These are phyloP conservation scores for Dothistroma septosporum DNA, from an alignment of 2,329 filamentous ascomycete genomes.

Conservation along the genomic window DNA sequence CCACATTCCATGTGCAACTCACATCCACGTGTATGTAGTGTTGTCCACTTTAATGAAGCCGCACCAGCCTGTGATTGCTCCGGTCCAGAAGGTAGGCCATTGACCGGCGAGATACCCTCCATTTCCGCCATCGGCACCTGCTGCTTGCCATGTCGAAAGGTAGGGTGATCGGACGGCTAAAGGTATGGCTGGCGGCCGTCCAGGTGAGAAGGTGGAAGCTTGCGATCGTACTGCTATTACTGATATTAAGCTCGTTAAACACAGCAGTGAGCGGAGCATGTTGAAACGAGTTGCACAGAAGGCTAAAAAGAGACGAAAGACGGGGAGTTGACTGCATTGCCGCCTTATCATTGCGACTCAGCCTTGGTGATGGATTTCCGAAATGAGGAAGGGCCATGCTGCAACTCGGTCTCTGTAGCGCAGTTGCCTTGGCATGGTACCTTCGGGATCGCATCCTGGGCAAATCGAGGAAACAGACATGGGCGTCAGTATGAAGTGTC, in stretches of 20 bases:
- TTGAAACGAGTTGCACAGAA: conserved; percentile 10
- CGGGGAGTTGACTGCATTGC: conserved; percentile 7
- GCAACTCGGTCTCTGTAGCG: not conserved
- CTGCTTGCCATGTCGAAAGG: conserved; percentile 63
- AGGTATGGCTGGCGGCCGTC: conserved; percentile 64
- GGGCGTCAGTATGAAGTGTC: not conserved
- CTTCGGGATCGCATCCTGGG: not conserved
- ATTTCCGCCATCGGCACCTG: conserved; percentile 58
- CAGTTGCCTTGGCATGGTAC: conserved; percentile 6
- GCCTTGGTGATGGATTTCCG: conserved; percentile 2
- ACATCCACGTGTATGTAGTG: conserved; percentile 61
- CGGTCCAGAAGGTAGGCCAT: conserved; percentile 64
- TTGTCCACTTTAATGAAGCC: conserved; percentile 68
- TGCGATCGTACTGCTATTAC: conserved; percentile 38
- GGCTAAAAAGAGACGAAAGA: conserved; percentile 8
- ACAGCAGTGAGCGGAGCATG: conserved; percentile 7
- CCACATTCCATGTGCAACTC: not conserved
- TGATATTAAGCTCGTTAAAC: conserved; percentile 14
- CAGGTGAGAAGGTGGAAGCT: conserved; percentile 53
- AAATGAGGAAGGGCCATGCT: conserved; percentile 6
- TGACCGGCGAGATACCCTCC: conserved; percentile 64
- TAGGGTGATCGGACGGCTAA: conserved; percentile 73
- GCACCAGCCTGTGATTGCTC: conserved; percentile 59
- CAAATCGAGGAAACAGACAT: not conserved
- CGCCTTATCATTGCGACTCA: not conserved